Base-by-base conservation (phyloP, 176 grass and related monocot genomes). In the Microstegium vimineum region DNA sequence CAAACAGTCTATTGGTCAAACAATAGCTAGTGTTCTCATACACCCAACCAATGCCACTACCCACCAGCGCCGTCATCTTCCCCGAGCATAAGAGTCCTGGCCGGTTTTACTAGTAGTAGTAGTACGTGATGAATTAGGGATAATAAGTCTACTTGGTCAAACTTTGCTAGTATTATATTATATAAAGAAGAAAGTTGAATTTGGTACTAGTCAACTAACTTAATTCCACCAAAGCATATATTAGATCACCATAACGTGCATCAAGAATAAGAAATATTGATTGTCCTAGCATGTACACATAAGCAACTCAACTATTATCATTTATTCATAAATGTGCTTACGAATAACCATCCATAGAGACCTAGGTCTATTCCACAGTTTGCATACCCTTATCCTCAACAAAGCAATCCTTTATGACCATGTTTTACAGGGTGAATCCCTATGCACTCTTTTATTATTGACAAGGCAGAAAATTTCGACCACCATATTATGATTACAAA, bases 251-350 rank as follows among this genome's bases (percentile, higher is more conserved):
- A 27, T 26, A 74, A 56, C 0, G 1, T 5, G 34, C 15, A 51
- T 76, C 17, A 10, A 82, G 28, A 51, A n/a, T 62, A 43, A 51
- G 4, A 79, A 79, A 23, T 4, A 11, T 30, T 51, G 54, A 71
- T 28, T 12, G 20, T 78, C 66, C 38, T 47, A 62, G 22, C 15
- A 32, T 71, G 10, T 49, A 71, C n/a, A 33, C 26, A 12, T 72
- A 37, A 22, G 68, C 18, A 59, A 85, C 7, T 13, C 3, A 49
- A 9, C 30, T 16, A 49, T 38, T 46, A 43, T 17, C 34, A 76
- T 63, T 22, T 33, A 64, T 80, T 80, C 84, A 42, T 73, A 26
- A 60, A 12, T 60, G 56, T 60, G 56, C n/a, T 26, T 60, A 26
- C 23, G 23, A 60, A 60, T 60, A 25, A 60, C 10, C 56, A 60